Evolutionary conservation across 176 grass and related monocot genomes (phyloP).

Genomic region (Cymbopogon citratus): DNA sequence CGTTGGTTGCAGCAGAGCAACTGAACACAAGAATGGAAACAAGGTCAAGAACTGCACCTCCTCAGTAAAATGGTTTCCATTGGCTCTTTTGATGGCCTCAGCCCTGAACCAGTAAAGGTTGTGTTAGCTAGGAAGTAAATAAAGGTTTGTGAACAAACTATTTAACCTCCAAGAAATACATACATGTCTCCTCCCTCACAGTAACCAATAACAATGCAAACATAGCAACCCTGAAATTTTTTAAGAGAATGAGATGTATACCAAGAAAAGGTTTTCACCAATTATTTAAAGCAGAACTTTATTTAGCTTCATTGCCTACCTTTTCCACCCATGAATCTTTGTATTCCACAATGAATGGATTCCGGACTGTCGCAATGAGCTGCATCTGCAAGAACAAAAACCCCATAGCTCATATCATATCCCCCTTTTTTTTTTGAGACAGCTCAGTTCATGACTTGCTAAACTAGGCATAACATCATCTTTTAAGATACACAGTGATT

Average conservation of each 20-base stretch:
- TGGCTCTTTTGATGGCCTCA: constrained; percentile 85
- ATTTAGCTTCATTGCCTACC: constrained; percentile 29
- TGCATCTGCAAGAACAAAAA: constrained; percentile 63
- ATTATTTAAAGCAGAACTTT: background rate
- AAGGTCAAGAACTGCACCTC: constrained; percentile 46
- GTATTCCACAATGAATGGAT: constrained; percentile 96
- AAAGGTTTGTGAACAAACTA: constrained; percentile 2
- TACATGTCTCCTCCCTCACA: constrained; percentile 99
- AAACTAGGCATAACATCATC: constrained; percentile 16
- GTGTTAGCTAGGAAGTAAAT: constrained; percentile 18
- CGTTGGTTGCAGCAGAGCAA: constrained; percentile 8
- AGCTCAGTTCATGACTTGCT: background rate
- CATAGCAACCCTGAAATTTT: constrained; percentile 86
- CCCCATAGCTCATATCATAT: background rate
- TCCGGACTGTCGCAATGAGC: constrained; percentile 85
- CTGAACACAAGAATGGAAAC: background rate
- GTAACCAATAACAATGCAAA: constrained; percentile 92
- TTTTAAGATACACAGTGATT: background rate
- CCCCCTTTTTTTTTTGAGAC: no score
- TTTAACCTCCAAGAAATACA: constrained; percentile 29
- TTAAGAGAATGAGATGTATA: constrained; percentile 14
- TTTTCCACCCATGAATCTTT: constrained; percentile 99
- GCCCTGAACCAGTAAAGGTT: constrained; percentile 46
- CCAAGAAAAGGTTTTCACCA: constrained; percentile 14
- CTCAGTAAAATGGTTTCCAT: constrained; percentile 70